A percentile compares a stretch with the other conserved stretches of the same genome.
phyloP scores from a whole-genome alignment of 768 basidiomycete genomes.

The Lactarius indigo region DNA sequence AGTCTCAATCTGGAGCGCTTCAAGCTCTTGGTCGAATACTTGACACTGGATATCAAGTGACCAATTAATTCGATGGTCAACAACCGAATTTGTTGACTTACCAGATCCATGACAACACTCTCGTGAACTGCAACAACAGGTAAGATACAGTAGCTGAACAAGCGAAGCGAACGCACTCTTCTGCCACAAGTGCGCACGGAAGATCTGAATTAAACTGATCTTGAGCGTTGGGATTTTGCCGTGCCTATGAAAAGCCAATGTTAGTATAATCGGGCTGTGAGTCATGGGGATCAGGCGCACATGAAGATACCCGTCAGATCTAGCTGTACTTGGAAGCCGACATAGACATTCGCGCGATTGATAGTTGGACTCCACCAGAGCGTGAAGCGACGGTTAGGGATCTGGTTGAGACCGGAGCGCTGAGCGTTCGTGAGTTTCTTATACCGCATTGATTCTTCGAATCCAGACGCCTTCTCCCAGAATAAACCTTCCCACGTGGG shows the following conservation, averaged over 20 bases:
- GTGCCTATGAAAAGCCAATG: constrained; percentile 53
- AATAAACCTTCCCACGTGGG: constrained; percentile 98
- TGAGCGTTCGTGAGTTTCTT: constrained; percentile 98
- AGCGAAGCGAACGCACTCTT: constrained; percentile 60
- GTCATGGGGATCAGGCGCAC: constrained; percentile 33
- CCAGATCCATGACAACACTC: constrained; percentile 89
- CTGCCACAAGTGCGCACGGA: constrained; percentile 99
- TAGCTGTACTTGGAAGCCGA: constrained; percentile 99
- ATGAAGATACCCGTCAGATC: constrained; percentile 98
- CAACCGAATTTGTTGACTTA: constrained; percentile 31
- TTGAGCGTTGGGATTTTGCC: constrained; percentile 98
- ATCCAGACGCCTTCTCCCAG: constrained; percentile 98
- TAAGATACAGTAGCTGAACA: constrained; percentile 19
- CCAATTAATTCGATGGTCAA: background rate
- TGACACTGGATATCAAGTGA: constrained; percentile 58
- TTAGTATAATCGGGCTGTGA: constrained; percentile 12
- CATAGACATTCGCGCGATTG: constrained; percentile 98
- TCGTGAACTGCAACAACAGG: constrained; percentile 60
- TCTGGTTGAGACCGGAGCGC: constrained; percentile 95
- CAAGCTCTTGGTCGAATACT: constrained; percentile 98
- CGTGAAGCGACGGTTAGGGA: constrained; percentile 98
- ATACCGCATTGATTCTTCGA: constrained; percentile 95
- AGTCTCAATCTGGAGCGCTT: constrained; percentile 97
- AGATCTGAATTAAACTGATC: constrained; percentile 99
- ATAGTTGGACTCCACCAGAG: constrained; percentile 99